Evolutionary conservation across 2,329 filamentous ascomycete species (phyloP).

Genomic region (Fusarium sp.): DNA sequence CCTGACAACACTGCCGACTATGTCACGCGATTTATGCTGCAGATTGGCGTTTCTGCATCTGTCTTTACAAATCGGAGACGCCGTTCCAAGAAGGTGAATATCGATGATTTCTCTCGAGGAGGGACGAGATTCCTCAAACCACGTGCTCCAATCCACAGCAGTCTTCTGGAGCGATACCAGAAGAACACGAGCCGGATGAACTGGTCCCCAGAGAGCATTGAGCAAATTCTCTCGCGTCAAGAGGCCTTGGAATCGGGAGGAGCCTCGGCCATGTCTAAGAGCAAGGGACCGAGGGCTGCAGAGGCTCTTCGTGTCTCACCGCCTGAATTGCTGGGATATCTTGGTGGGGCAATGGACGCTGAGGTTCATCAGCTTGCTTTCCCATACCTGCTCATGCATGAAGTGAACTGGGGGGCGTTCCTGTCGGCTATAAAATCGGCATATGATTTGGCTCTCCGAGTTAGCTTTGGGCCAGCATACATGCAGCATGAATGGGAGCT

Average conservation of each 20-base stretch:
- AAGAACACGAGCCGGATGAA: neutral
- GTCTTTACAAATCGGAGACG: neutral
- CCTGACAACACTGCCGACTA: neutral
- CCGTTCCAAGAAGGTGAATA: neutral
- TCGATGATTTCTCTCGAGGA: neutral
- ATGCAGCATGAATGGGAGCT: neutral
- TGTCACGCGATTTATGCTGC: neutral
- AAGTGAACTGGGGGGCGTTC: neutral
- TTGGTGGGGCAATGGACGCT: neutral
- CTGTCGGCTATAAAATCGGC: neutral
- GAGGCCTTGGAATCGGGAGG: neutral
- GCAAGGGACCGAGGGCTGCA: neutral
- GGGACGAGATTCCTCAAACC: slow-evolving; percentile 5
- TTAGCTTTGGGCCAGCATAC: neutral
- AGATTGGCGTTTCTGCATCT: neutral
- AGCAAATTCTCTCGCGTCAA: neutral
- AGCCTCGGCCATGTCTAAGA: neutral
- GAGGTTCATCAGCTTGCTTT: neutral
- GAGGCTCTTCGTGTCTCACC: neutral
- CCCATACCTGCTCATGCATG: neutral
- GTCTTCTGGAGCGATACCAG: neutral
- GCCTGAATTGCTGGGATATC: neutral
- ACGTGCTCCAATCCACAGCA: neutral
- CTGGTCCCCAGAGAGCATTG: neutral
- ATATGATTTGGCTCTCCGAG: neutral